These are phyloP conservation scores for Solanum hybrid DNA, from an alignment of 305 asterid genomes.

Conservation along the genomic window DNA sequence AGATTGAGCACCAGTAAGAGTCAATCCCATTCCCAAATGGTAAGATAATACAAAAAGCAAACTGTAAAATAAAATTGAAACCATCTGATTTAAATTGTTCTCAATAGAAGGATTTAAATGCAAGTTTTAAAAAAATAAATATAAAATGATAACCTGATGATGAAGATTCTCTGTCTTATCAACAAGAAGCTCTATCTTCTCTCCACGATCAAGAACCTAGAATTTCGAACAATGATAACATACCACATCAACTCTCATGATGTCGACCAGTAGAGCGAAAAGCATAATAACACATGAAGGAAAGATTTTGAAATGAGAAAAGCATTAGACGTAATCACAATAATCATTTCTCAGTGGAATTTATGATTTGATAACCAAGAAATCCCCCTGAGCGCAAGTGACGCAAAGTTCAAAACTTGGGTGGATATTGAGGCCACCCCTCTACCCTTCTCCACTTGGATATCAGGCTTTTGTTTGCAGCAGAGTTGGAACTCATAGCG, in stretches of 20 bases:
- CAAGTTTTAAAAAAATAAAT: background rate
- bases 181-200: conserved; percentile 75
- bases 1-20: background rate
- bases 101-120: background rate
- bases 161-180: conserved; percentile 81
- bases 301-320: background rate
- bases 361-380: background rate
- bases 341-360: background rate
- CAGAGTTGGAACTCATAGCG: background rate
- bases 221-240: conserved; percentile 7
- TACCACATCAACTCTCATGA: background rate
- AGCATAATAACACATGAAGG: background rate
- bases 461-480: background rate
- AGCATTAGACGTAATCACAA: background rate
- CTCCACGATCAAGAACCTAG: conserved; percentile 86
- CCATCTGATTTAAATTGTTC: background rate
- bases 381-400: background rate
- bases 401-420: background rate
- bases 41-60: background rate
- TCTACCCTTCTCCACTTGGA: background rate
- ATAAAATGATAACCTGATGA: conserved; percentile 36
- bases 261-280: background rate
- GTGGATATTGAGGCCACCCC: background rate
- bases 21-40: background rate
- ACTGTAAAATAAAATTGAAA: background rate